These are phyloP conservation scores for Anisodus acutangulus DNA, from an alignment of 257 asterid genomes.

Conservation along the genomic window DNA sequence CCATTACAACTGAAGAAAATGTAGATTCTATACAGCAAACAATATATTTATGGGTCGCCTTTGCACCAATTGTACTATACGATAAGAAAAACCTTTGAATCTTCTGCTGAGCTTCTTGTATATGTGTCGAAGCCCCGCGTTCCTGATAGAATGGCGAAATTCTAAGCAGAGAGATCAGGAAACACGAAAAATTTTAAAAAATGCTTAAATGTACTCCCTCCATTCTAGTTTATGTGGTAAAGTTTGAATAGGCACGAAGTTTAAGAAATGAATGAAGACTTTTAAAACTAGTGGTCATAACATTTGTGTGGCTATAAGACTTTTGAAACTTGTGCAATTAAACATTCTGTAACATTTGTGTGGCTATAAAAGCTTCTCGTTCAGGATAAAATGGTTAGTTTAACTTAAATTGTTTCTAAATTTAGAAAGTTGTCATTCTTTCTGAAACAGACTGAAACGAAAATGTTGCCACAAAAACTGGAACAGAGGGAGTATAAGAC, in stretches of 20 bases:
- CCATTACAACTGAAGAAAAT: background rate
- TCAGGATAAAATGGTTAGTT: background rate
- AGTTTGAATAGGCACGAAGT: background rate
- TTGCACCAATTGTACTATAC: slow-evolving; percentile 23
- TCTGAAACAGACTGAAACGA: background rate
- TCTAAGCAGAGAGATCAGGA: background rate
- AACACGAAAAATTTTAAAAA: background rate
- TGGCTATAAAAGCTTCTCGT: background rate
- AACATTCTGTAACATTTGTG: background rate
- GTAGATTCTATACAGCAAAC: background rate
- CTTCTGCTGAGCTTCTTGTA: slow-evolving; percentile 54
- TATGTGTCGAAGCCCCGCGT: slow-evolving; percentile 38
- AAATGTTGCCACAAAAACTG: background rate
- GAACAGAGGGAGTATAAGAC: background rate
- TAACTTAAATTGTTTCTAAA: background rate
- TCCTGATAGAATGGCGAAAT: slow-evolving; percentile 47
- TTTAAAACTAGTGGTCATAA: background rate
- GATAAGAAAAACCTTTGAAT: slow-evolving; percentile 24
- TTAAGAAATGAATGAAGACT: background rate
- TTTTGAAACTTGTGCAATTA: too few relatives aligned
- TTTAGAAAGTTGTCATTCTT: background rate
- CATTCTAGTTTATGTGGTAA: too few relatives aligned
- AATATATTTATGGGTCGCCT: slow-evolving; percentile 7
- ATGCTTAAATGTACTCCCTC: background rate
- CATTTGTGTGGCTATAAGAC: background rate